Evolutionary conservation across 2,329 filamentous ascomycete species (phyloP), one percentile per base, ranked within the genome.

Genomic region (Alternaria arbusti): DNA sequence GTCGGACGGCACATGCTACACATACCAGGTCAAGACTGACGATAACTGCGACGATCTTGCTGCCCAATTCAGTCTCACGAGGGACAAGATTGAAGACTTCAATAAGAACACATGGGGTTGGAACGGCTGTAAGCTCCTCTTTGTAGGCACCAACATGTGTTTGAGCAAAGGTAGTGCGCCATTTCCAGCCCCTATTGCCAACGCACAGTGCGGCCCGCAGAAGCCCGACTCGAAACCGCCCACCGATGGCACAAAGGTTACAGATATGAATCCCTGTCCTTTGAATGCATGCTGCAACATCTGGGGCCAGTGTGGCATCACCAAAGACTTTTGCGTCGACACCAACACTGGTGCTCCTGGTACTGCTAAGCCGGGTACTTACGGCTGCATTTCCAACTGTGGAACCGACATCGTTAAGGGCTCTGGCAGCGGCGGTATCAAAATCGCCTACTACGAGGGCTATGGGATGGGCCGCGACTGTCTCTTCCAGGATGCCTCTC

Each of bases 191-290:
- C 60, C 74, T 2, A 65, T 82, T 23, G 46, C 59, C 1, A 78
- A 81, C 50, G 80, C 81, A 12, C 64, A 79, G 0, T 86, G 85
- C 68, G 85, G 86, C 0, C 85, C 85, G 3, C 78, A 80, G 46
- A 56, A 80, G 2, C 76, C 77, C 6, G 81, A 82, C 1, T 84
- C 83, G 0, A 52, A 67, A 10, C 50, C 68, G 11, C 80, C 82
- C 0, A 15, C 70, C 0, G 68, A 74, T 12, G 79, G 76, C n/a
- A 77, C 68, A 0, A 69, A 76, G 17, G 54, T 77, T 6, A 61
- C 65, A 6, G 43, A n/a, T 2, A 54, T 70, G 7, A 72, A 70
- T 20, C 64, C 63, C 4, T 72, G 70, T 17, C 68, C 68, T 20
- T 26, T 72, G 15, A 72, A 72, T 26, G 66, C 46, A 30, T 72